Percentiles rank a stretch among this genome's conserved stretches.
phyloP scores from a whole-genome alignment of 73 alveolate species.

The Breviolum minutum region DNA sequence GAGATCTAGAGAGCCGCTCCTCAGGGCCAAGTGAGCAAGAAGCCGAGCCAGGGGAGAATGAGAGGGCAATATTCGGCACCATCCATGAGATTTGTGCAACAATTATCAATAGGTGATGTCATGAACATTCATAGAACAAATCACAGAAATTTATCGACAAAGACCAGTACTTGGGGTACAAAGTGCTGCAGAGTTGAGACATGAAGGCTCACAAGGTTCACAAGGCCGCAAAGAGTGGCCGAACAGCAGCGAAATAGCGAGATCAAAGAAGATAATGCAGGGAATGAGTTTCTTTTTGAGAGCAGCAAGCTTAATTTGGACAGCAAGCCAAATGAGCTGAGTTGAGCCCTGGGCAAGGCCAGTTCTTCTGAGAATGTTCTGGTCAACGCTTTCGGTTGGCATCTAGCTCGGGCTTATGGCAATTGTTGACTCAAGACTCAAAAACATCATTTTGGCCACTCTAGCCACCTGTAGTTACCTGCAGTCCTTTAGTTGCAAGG shows the following conservation, averaged over 20 bases:
- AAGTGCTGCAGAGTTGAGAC: too few relatives aligned
- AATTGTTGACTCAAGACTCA: neutral
- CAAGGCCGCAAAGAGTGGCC: too few relatives aligned
- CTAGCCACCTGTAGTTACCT: neutral
- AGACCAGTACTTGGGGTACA: too few relatives aligned
- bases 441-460: neutral
- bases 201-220: too few relatives aligned
- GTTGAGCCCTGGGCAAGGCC: constrained; percentile 11
- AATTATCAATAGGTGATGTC: neutral
- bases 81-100: neutral
- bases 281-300: neutral
- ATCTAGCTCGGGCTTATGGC: neutral
- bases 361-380: constrained; percentile 43
- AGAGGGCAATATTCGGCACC: neutral
- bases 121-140: too few relatives aligned
- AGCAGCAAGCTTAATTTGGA: neutral
- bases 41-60: neutral
- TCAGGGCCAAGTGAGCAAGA: constrained; percentile 32
- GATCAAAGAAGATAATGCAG: too few relatives aligned
- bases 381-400: constrained; percentile 51
- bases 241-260: too few relatives aligned
- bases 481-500: neutral
- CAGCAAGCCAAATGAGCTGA: too few relatives aligned
- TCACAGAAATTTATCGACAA: too few relatives aligned
- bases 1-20: constrained; percentile 9